Percentiles rank a stretch among this genome's conserved stretches.
phyloP scores from a whole-genome alignment of 345 rosid species.

The Gossypium arboreum region DNA sequence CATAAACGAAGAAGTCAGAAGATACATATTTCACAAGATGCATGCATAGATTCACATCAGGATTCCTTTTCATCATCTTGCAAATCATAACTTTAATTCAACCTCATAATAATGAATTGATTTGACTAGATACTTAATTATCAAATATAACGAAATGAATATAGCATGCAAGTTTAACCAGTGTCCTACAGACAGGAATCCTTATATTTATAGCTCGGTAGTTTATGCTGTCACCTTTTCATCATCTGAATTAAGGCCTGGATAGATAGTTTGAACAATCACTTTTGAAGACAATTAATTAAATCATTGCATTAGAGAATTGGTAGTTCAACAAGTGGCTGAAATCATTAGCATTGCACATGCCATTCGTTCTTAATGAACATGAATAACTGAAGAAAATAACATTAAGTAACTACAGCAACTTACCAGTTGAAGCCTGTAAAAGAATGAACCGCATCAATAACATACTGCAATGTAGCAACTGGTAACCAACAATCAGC shows the following conservation, averaged over 20 bases:
- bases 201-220: not conserved
- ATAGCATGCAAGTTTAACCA: not conserved
- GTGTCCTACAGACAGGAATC: not conserved
- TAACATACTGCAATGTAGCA: slow-evolving; percentile 58
- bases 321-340: not conserved
- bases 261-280: not conserved
- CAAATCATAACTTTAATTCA: not conserved
- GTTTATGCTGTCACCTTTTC: not conserved
- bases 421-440: slow-evolving; percentile 68
- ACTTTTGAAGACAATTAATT: not conserved
- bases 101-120: not conserved
- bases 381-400: not conserved
- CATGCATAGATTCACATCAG: not conserved
- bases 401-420: not conserved
- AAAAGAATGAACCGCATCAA: slow-evolving; percentile 56
- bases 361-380: not conserved
- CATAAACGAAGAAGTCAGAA: not conserved
- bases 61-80: not conserved
- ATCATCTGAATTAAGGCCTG: not conserved
- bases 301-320: not conserved
- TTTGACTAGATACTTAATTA: not conserved
- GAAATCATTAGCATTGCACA: not conserved
- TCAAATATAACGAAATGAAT: not conserved
- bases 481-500: slow-evolving; percentile 67
- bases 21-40: not conserved